phyloP scores from a whole-genome alignment of 2,329 filamentous ascomycete genomes.

The Botrytis deweyae region DNA sequence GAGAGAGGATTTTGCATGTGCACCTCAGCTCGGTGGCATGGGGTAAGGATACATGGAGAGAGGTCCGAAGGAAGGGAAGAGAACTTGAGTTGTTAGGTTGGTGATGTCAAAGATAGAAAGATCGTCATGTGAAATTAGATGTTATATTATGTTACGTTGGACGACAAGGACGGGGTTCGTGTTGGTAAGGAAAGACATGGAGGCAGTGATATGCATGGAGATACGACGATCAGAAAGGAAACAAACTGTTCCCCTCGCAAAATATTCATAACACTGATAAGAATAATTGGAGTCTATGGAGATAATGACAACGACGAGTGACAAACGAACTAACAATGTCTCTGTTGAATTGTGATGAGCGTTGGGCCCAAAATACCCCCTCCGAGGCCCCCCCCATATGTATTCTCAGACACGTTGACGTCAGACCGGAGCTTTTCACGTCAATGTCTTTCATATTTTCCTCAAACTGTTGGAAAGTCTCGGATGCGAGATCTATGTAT shows the following conservation, averaged over 20 bases:
- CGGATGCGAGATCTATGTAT: not conserved
- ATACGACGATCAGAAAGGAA: not conserved
- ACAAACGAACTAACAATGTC: conserved; percentile 1
- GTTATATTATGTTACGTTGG: not conserved
- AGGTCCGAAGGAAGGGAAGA: not conserved
- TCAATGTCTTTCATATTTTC: not conserved
- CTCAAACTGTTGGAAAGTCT: conserved; percentile 3
- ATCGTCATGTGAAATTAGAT: not conserved
- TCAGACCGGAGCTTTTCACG: not conserved
- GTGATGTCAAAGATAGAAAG: not conserved
- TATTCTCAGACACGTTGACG: conserved; percentile 8
- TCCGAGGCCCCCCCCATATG: not conserved
- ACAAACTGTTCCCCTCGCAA: conserved; percentile 7
- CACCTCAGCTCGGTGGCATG: not conserved
- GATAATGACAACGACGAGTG: not conserved
- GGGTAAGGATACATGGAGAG: not conserved
- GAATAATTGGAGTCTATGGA: not conserved
- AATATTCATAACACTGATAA: not conserved
- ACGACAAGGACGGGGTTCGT: not conserved
- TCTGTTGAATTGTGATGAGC: conserved; percentile 12
- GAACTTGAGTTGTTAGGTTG: not conserved
- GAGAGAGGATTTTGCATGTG: not conserved
- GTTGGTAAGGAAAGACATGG: not conserved
- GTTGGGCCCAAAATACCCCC: not conserved
- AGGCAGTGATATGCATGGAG: not conserved